Evolutionary conservation across 768 basidiomycete genomes (phyloP), one percentile per base, ranked within the genome.

Genomic region (Amanita phalloides): DNA sequence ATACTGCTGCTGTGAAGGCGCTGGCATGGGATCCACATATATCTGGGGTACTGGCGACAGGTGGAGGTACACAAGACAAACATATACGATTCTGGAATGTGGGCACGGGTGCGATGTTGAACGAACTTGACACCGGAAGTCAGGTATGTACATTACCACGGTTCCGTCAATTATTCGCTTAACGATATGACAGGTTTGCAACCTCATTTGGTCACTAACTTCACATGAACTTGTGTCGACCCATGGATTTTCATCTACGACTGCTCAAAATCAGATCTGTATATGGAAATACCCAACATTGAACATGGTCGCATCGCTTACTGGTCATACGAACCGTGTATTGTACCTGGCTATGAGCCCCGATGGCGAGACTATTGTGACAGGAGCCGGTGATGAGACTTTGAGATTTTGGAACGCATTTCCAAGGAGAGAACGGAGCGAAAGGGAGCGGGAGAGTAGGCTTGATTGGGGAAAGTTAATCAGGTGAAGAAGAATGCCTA

Each of bases 51-150:
- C 69, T 98, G 32, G 96, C 95, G 0, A 92, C 89, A 6, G 96
- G 96, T 4, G 95, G 95, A 8, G 96, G 95, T 6, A 99, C 95
- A n/a, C 93, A 96, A 59, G 96, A 98, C 64, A 95, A 94, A 67
- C 95, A 93, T 62, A 93, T 99, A 42, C 74, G 94, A 53, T 97
- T 96, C 63, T 99, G 96, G 95, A 98, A 99, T 63, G 89, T 87
- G 6, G 71, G 79, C 33, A 90, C 82, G 49, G 96, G 95, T 28
- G 79, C 76, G 21, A 78, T 95, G 79, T 71, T 96, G 53, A 82
- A 77, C 54, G 86, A 92, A 63, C 74, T 93, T 45, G 94, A 98
- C 66, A 98, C 96, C 0, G 96, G 96, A 3, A 91, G 88, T 55
- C 95, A 99, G 77, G 94, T 95, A 53, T 51, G 81, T 67, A 1